These are phyloP conservation scores for Trichomonascus vanleenenianus DNA, from an alignment of 805 yeast genomes.

Conservation along the genomic window DNA sequence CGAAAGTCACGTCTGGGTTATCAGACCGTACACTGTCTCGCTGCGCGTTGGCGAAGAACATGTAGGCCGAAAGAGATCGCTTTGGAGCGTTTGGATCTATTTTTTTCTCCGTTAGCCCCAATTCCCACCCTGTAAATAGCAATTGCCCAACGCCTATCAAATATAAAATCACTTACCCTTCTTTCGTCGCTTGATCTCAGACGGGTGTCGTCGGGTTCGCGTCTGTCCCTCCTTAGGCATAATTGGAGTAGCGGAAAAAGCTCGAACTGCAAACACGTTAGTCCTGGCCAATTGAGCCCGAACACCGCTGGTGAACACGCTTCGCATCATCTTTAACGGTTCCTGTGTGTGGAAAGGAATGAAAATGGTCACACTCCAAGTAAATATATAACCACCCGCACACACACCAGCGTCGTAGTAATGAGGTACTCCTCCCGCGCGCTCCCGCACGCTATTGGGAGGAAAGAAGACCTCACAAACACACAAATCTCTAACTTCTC, in stretches of 20 bases:
- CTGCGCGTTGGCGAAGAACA: conserved; percentile 97
- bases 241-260: conserved; percentile 1
- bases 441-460: no score
- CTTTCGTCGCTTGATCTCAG: conserved; percentile 18
- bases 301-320: neutral
- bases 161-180: conserved; percentile 3
- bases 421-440: no score
- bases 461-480: no score
- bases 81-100: conserved; percentile 87
- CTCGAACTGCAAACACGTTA: neutral
- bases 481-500: no score
- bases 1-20: conserved; percentile 93
- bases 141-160: no score
- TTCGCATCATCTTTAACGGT: neutral
- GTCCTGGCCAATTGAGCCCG: neutral
- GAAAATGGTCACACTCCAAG: no score
- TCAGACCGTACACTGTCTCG: conserved; percentile 94
- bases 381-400: no score
- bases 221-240: conserved; percentile 24
- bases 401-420: no score
- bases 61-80: conserved; percentile 96
- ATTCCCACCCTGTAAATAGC: no score
- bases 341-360: no score
- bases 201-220: conserved; percentile 13
- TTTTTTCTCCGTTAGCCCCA: no score